phyloP scores from a whole-genome alignment of 2,329 filamentous ascomycete genomes.

The Stagonosporopsis cucurbitacearum region DNA sequence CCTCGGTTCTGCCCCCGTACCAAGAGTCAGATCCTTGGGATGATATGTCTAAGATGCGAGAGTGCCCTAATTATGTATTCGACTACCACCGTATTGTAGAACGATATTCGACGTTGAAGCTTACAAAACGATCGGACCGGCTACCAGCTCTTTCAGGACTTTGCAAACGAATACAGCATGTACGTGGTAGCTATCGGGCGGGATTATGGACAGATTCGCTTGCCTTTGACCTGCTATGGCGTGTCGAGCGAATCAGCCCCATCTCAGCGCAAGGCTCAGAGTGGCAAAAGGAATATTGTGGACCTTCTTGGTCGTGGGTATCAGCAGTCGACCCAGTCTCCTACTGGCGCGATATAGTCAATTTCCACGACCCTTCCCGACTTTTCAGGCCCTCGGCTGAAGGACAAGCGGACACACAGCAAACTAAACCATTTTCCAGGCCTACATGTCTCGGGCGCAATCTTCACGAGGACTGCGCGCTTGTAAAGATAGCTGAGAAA shows the following conservation, averaged over 20 bases:
- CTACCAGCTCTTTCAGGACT: slow-evolving; percentile 26
- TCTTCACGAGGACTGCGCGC: neutral
- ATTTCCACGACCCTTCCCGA: slow-evolving; percentile 12
- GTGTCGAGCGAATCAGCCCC: slow-evolving; percentile 18
- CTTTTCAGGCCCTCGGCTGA: neutral
- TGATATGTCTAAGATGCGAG: neutral
- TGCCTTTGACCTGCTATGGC: slow-evolving; percentile 27
- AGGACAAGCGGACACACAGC: neutral
- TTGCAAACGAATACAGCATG: slow-evolving; percentile 19
- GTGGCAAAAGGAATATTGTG: slow-evolving; percentile 6
- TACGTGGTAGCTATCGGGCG: slow-evolving; percentile 23
- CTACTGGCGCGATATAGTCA: slow-evolving; percentile 24
- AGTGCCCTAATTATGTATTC: slow-evolving; percentile 15
- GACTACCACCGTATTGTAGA: slow-evolving; percentile 25
- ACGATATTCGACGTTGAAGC: slow-evolving; percentile 21
- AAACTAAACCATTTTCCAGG: neutral
- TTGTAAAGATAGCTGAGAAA: neutral
- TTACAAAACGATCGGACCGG: slow-evolving; percentile 20
- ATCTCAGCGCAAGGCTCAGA: neutral
- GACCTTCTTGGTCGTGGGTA: slow-evolving; percentile 29
- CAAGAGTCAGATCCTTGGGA: neutral
- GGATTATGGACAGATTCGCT: slow-evolving; percentile 28
- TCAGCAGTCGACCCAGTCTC: slow-evolving; percentile 16
- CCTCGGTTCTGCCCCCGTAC: neutral
- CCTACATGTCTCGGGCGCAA: neutral